Evolutionary conservation across 2,329 filamentous ascomycete species (phyloP), one percentile per base, ranked within the genome.

Genomic region (Coniochaeta ligniaria): DNA sequence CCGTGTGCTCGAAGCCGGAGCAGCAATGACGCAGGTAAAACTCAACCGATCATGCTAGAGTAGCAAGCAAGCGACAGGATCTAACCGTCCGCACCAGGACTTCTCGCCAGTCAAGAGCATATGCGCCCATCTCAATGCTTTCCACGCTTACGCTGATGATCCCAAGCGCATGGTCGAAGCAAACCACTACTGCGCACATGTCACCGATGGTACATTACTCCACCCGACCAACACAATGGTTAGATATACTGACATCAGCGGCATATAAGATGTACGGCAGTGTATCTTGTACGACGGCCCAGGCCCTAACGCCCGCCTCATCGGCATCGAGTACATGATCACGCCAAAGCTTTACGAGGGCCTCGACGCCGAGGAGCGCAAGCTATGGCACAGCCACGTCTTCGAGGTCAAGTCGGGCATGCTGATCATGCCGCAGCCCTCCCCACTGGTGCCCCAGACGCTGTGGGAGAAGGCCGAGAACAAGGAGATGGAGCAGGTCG

Each of bases 261-360:
- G 6, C 16, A 41, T 41, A 9, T 11, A 3, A 41, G 38, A 95
- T 63, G 81, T 96, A 60, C 84, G 92, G 4, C 91, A 96, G 78
- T 96, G 92, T 72, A 83, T 96, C 33, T 83, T 96, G 63, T 96
- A 95, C 76, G 91, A 96, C 73, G 83, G 84, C 0, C 80, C 87
- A 0, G 78, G 80, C 0, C 78, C 83, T 8, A 82, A 84, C 28
- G 91, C 91, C 0, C 83, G 88, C 0, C 82, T 96, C 20, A 91
- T 96, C 63, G 92, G 91, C 9, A 82, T 96, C 67, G 92, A 96
- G 72, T 96, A 96, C 78, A 93, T 95, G 90, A 86, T 96, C 67
- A 87, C 87, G 0, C 83, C 85, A 0, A 76, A 78, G 3, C 76
- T 95, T 0, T 96, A 88, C 75, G 78, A 83, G 41, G 84, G 82